Conservation (phyloP, 345 rosid genomes). For the Salix koriyanagi region DNA sequence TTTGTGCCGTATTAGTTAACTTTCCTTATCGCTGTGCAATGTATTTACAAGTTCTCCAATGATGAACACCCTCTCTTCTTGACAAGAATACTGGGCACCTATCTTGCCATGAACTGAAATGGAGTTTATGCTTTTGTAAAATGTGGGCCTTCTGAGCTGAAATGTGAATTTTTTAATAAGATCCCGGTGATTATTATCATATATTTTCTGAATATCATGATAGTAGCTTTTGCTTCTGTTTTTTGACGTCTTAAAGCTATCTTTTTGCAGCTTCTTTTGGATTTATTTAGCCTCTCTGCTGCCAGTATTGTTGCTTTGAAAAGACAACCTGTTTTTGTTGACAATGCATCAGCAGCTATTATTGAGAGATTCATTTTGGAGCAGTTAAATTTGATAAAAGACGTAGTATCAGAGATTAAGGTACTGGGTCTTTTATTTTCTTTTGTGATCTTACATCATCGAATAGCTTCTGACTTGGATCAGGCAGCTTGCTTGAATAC, state of each 20-base stretch:
- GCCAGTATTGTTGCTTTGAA: constrained; percentile 48
- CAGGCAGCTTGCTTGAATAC: neutral
- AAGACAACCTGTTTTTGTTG: constrained; percentile 31
- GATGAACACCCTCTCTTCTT: neutral
- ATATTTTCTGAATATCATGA: neutral
- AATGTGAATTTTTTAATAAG: neutral
- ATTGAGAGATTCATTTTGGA: constrained; percentile 56
- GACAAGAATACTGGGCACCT: neutral
- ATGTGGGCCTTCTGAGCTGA: neutral
- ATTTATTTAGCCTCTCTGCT: constrained; percentile 54
- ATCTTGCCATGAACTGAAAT: neutral
- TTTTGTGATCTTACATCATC: neutral
- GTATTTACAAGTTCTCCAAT: neutral
- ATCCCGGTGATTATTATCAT: neutral
- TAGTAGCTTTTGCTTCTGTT: neutral
- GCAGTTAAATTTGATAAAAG: constrained; percentile 57
- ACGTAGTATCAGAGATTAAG: constrained; percentile 48
- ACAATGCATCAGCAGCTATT: constrained; percentile 30
- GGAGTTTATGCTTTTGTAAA: neutral
- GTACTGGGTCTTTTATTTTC: constrained; percentile 30
- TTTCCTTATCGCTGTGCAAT: neutral
- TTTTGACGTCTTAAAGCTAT: constrained; percentile 7
- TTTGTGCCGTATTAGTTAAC: neutral
- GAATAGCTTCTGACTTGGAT: neutral
- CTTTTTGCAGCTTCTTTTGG: constrained; percentile 71